These are phyloP conservation scores for Globisporangium paroecandrum DNA, from an alignment of 352 stramenopile genomes.

Conservation along the genomic window DNA sequence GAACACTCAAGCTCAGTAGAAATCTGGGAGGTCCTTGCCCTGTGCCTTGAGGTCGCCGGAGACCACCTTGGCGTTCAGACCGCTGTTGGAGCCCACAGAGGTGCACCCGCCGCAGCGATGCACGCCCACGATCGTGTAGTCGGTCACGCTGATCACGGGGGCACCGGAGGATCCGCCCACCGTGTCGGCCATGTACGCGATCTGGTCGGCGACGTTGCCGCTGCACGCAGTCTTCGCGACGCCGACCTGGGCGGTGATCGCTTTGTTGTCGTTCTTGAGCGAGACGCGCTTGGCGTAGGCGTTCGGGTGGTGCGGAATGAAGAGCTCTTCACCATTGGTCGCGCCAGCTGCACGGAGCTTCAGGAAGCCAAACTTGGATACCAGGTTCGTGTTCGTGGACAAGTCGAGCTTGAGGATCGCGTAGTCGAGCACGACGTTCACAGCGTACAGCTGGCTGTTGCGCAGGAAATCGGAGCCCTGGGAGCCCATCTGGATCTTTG, in stretches of 20 bases:
- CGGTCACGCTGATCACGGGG: conserved; percentile 22
- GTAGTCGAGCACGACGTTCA: conserved; percentile 27
- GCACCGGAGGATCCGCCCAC: conserved; percentile 19
- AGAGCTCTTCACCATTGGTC: conserved; percentile 20
- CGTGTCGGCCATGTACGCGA: conserved; percentile 26
- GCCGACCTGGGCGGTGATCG: conserved; percentile 15
- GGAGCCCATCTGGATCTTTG: conserved; percentile 21
- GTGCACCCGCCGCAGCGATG: conserved; percentile 18
- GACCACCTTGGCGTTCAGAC: conserved; percentile 19
- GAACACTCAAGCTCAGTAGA: conserved; percentile 11
- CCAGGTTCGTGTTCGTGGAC: conserved; percentile 10
- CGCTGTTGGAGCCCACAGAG: conserved; percentile 16
- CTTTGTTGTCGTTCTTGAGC: conserved; percentile 1
- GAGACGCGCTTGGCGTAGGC: conserved; percentile 23
- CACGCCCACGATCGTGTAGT: conserved; percentile 11
- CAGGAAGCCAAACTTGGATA: conserved; percentile 21
- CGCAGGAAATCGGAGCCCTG: conserved; percentile 21
- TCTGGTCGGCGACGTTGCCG: conserved; percentile 16
- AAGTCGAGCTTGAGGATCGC: conserved; percentile 26
- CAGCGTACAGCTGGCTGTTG: conserved; percentile 20
- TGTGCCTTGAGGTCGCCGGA: conserved; percentile 14
- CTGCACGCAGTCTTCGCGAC: conserved; percentile 10
- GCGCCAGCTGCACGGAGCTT: conserved; percentile 14
- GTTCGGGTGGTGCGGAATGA: conserved; percentile 26
- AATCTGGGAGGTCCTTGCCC: conserved; percentile 15